Base-by-base conservation (phyloP, 1,284 basidiomycete species). In the Ustilago hordei region DNA sequence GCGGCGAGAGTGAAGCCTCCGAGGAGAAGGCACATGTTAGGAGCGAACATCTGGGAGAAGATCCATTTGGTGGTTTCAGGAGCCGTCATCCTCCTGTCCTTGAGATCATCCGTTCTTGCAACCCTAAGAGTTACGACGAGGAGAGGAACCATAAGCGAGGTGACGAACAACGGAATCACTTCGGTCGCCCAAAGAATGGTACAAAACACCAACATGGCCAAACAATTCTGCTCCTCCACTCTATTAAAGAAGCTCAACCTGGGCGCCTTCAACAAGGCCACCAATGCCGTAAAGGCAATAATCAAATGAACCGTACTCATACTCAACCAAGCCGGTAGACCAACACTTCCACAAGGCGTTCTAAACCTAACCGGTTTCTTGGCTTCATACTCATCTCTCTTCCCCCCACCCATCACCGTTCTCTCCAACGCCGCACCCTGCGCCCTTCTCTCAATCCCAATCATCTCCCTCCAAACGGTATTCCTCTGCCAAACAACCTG, bases 1-100 rank as follows among this genome's bases (percentile, higher is more conserved):
- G 96, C 95, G 0, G 97, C 95, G 75, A 99, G 95, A 2, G 97
- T 99, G 88, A 99, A 98, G n/a, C 97, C 97, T n/a, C 87, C 87
- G n/a, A 88, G 81, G 4, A 86, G 79, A 28, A 86, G 68, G 94
- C 88, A 98, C 96, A 8, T 95, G 94, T n/a, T 94, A 92, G 5
- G 92, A 91, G 87, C 94, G 92, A 90, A 90, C 90, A 90, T 90
- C 65, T 90, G 89, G 28, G 88, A 87, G 69, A 90, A 90, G 84
- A 90, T 90, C 86, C 87, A 89, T 93, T 93, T 93, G 39, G 95
- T 95, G 2, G 95, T 93, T 38, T 91, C 92, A 1, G 89, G 87
- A 0, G 94, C 90, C 0, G 88, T 84, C 58, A 98, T 84, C 6
- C 91, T 89, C 3, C 85, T 81, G 60, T 89, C 88, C 15, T 89